A percentile compares a stretch with the other conserved stretches of the same genome.
These are phyloP conservation scores for Colletotrichum somersetense DNA, from an alignment of 2,329 filamentous ascomycete genomes.

Conservation along the genomic window DNA sequence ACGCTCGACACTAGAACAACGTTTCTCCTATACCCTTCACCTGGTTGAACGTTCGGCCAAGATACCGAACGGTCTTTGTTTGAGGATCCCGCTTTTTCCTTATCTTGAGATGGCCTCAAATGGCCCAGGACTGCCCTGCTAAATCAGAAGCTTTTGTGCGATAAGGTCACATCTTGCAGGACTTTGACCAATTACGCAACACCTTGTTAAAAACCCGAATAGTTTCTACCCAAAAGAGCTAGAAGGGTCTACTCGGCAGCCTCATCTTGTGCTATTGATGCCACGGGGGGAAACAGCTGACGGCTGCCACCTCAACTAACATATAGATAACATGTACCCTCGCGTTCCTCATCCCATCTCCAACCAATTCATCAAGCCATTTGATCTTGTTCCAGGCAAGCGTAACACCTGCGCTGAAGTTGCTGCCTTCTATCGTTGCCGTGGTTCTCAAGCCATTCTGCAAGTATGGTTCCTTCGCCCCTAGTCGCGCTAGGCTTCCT, in stretches of 20 bases:
- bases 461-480: conserved; percentile 33
- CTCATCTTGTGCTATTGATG: neutral
- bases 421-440: neutral
- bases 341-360: conserved; percentile 23
- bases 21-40: neutral
- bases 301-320: conserved; percentile 35
- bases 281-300: neutral
- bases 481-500: conserved; percentile 30
- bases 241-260: neutral
- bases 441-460: neutral
- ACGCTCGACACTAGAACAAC: conserved; percentile 2
- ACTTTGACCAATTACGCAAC: neutral
- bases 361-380: too few relatives aligned
- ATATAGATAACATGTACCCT: conserved; percentile 33
- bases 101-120: conserved; percentile 10
- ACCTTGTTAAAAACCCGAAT: neutral
- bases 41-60: conserved; percentile 6
- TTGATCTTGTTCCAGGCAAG: neutral
- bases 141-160: neutral
- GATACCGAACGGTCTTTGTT: conserved; percentile 16
- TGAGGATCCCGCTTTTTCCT: conserved; percentile 17
- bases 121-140: conserved; percentile 5
- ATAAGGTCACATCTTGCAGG: neutral
- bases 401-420: neutral
- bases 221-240: conserved; percentile 15